Base-by-base conservation (phyloP, 83 land plant species). In the Diphasiastrum complanatum region DNA sequence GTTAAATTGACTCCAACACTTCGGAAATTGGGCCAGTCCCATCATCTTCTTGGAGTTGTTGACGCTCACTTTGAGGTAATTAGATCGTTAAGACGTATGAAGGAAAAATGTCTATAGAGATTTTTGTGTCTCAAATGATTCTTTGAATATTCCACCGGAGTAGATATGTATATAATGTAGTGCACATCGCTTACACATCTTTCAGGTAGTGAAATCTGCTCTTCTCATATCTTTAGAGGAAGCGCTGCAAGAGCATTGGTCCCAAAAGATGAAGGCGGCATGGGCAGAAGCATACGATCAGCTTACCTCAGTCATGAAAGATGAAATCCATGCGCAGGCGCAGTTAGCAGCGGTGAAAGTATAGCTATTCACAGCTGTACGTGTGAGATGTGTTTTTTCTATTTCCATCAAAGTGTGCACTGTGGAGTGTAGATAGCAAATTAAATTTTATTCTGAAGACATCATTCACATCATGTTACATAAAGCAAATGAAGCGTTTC, bases 31-130 rank as follows among this genome's bases (percentile, higher is more conserved):
- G 86, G 78, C 18, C 47, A 72, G 45, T 47, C 62, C 4, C 86
- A 83, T 50, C 45, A 67, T 52, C 58, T 62, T 11, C 51, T 63
- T 3, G 83, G 86, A 0, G 80, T 83, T 11, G 48, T 50, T 8
- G 75, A 70, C 31, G 75, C 60, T 14, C 84, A 83, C 31, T 83
- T 83, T 67, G 84, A 79, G 80, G 83, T 82, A 77, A 56, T 18
- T 47, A 45, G 27, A 20, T 12, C 24, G 5, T 5, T 45, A 49
- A 22, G 38, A 38, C 18, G 19, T 4, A 49, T 4, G 38, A 43
- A 38, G 20, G 60, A 8, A 45, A 33, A 41, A 24, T 45, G 27
- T 28, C 3, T 45, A 4, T 10, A 59, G 45, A 8, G 19, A 3
- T 5, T 19, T 69, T 12, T 10, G 36, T 14, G 31, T 5, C 18